These are phyloP conservation scores for Saccharomycopsis fermentans DNA, from an alignment of 805 yeast species.

Conservation along the genomic window DNA sequence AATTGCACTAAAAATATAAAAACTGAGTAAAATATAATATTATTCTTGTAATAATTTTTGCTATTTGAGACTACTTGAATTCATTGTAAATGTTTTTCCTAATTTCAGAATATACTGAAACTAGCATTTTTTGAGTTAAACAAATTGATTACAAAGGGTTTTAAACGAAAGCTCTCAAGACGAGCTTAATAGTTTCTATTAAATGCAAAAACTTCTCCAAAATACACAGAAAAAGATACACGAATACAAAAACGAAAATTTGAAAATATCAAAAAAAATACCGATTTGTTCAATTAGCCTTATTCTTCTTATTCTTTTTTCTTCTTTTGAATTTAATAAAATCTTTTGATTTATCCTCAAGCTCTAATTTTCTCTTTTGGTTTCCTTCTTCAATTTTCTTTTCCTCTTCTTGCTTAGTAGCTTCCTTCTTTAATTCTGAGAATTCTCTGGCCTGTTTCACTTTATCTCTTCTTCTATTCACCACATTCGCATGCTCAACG, in stretches of 20 bases:
- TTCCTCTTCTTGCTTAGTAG: slow-evolving; percentile 18
- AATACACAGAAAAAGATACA: too few species aligned
- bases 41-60: too few species aligned
- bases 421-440: slow-evolving; percentile 23
- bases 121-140: too few species aligned
- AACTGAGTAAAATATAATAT: too few species aligned
- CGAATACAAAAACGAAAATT: neutral
- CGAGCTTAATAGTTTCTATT: neutral
- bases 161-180: too few species aligned
- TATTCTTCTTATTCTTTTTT: slow-evolving; percentile 6
- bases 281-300: neutral
- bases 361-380: neutral
- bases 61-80: too few species aligned
- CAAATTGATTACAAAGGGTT: too few species aligned
- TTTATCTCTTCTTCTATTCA: slow-evolving; percentile 78
- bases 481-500: slow-evolving; percentile 87
- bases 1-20: too few species aligned
- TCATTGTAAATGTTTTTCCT: too few species aligned
- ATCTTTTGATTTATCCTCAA: neutral
- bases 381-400: neutral
- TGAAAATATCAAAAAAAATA: neutral
- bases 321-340: slow-evolving; percentile 5
- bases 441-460: slow-evolving; percentile 33
- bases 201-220: neutral
- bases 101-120: too few species aligned